Evolutionary conservation across 306 rosid genomes (phyloP), one percentile per base, ranked within the genome.

Genomic region (Trifolium pratense): DNA sequence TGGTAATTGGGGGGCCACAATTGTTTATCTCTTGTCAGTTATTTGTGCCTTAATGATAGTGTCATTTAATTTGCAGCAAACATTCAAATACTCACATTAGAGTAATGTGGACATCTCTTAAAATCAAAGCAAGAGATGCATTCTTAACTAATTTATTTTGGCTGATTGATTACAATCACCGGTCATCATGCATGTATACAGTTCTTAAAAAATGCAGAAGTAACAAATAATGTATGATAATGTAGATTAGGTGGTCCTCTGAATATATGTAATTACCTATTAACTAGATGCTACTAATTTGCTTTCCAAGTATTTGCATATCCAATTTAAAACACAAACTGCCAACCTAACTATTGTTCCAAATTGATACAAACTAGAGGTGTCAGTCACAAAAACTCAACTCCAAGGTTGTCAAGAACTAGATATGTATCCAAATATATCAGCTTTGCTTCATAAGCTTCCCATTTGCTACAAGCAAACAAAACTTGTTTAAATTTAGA

Each of bases 111-210:
- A 29, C 21, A 59, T 60, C 12, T 15, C 21, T 60, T 60, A 60
- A 60, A 62, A 36, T 5, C 29, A 51, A 70, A 49, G 71, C 58
- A 60, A 56, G 49, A 45, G 39, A 37, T 69, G 49, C 45, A 60
- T 29, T 45, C 25, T 49, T 42, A 20, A 77, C 46, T n/a, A 43
- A 17, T 40, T 60, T 25, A 34, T 48, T 59, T 48, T 8, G 3
- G 68, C n/a, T 16, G 20, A 56, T 49, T n/a, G 25, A 12, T 6
- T 61, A 12, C 48, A 48, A 29, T 49, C 34, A 9, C 42, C 42
- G 25, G 1, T 72, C 43, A 17, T 29, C 57, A 58, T 25, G 58
- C 17, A 5, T 42, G 58, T 58, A 18, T n/a, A 25, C 58, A 10
- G 26, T 43, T 39, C 57, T 64, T 25, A n/a, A n/a, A 59, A 32